Evolutionary conservation across 1,139 yeast species (phyloP), one percentile per base, ranked within the genome.

Genomic region (Kodamaea alishanica): DNA sequence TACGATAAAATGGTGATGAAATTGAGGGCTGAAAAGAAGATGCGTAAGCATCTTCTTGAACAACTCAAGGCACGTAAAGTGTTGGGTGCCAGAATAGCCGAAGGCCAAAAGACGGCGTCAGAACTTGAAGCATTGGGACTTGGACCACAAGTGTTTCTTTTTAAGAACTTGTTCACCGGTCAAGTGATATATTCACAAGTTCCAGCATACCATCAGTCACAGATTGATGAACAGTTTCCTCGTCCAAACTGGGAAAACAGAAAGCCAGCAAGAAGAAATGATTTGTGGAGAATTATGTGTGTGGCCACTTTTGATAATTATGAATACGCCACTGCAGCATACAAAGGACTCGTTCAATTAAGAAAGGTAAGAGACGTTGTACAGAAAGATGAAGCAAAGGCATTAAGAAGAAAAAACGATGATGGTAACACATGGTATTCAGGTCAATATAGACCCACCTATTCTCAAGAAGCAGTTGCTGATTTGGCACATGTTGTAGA

Each of bases 181-280:
- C 97, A 90, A 65, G 94, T 89, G 15, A 65, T 87, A 32, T 90
- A 88, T 61, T 82, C 96, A 2, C 96, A 89, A 62, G 79, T 86
- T 23, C 95, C 94, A 12, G 80, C 77, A 27, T 73, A 70, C 52
- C 83, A 80, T 58, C 79, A 77, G 49, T 79, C 79, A 48, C 90
- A 89, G 60, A 81, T 87, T 51, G 79, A 80, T 47, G 73, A 71
- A 49, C 88, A 80, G 59, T 86, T 84, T 58, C 70, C 73, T 42
- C 74, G 84, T 54, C 95, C 96, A 32, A 85, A 86, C 68, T 87
- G 96, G 95, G 84, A 86, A 58, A 89, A 90, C 67, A 73, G 86
- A 55, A 77, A 75, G 52, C 97, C 97, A 5, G 65, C 75, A 44
- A 70, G 81, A 52, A 81, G 97, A 63, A 75, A 81, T 51, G 97